phyloP scores from a whole-genome alignment of 768 basidiomycete genomes.

The Omphalotus guepiniiformis region DNA sequence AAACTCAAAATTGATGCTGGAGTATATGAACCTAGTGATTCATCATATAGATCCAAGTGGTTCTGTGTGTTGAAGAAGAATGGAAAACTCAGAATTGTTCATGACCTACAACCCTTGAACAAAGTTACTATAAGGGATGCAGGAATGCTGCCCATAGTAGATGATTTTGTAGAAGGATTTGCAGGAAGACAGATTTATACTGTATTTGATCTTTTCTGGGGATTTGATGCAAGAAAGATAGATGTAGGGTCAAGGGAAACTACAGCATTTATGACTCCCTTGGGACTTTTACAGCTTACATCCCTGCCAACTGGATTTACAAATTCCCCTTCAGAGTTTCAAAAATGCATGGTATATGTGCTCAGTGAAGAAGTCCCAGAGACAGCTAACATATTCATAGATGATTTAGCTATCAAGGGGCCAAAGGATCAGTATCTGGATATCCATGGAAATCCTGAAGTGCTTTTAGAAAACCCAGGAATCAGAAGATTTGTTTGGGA shows the following conservation, averaged over 20 bases:
- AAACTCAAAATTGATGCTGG: conserved; percentile 22
- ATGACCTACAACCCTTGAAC: conserved; percentile 14
- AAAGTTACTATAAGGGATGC: too few relatives aligned
- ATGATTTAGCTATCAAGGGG: conserved; percentile 29
- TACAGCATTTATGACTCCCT: too few relatives aligned
- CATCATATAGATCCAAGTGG: conserved; percentile 21
- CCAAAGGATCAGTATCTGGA: conserved; percentile 26
- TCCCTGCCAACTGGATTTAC: too few relatives aligned
- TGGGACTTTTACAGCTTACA: too few relatives aligned
- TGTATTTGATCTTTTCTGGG: too few relatives aligned
- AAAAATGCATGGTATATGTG: conserved; percentile 28
- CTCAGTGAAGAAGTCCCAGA: conserved; percentile 26
- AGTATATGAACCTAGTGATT: conserved; percentile 19
- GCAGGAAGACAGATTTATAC: too few relatives aligned
- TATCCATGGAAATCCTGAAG: conserved; percentile 15
- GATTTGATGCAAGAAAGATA: too few relatives aligned
- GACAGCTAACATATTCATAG: conserved; percentile 23
- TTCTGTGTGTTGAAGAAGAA: conserved; percentile 26
- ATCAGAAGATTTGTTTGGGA: conserved; percentile 33
- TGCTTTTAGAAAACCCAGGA: conserved; percentile 15
- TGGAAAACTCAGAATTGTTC: conserved; percentile 13
- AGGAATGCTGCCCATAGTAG: too few relatives aligned
- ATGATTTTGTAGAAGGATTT: too few relatives aligned
- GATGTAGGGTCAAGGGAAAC: too few relatives aligned
- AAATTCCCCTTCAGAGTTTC: conserved; percentile 29